Evolutionary conservation across 2,329 filamentous ascomycete genomes (phyloP), one percentile per base, ranked within the genome.

Genomic region (Talaromyces sp.): DNA sequence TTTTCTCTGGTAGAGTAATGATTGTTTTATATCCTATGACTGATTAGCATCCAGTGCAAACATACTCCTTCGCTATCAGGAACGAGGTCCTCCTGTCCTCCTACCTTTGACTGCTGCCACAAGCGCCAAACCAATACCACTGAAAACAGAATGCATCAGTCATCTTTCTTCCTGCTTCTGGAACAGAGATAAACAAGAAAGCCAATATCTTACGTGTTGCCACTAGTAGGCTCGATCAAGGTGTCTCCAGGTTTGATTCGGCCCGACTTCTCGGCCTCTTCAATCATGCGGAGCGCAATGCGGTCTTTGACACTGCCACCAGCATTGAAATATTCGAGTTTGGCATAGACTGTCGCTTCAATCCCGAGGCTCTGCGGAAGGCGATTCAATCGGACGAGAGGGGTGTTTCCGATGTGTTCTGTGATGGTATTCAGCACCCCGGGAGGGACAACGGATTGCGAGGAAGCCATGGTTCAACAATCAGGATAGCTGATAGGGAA

Each of bases 1-100:
- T 99, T 81, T 99, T 99, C 78, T 99, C 94, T 53, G 94, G 94
- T 46, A 99, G 84, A 10, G 94, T 99, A 74, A 99, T 99, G 77
- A 99, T 97, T 40, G 92, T 95, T 77, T 93, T 93, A 82, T 97
- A 99, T 64, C 92, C 75, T 76, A 50, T 57, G 28, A 21, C 4
- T 40, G 9, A 28, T 52, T n/a, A 52, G 48, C 33, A 52, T 36
- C 10, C 28, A 17, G 17, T 28, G 8, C 33, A 15, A 15, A 28
- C 22, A 6, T 9, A 15, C 11, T 9, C 22, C 3, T 15, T 25
- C 8, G 17, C 2, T 17, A 10, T 35, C 6, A n/a, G 13, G 3
- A 13, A 28, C 15, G 22, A n/a, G 35, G 31, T 37, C 43, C 36
- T 55, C n/a, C n/a, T n/a, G n/a, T n/a, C n/a, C n/a, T n/a, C n/a